phyloP scores from a whole-genome alignment of 768 basidiomycete genomes.

The Ephemerocybe angulata region DNA sequence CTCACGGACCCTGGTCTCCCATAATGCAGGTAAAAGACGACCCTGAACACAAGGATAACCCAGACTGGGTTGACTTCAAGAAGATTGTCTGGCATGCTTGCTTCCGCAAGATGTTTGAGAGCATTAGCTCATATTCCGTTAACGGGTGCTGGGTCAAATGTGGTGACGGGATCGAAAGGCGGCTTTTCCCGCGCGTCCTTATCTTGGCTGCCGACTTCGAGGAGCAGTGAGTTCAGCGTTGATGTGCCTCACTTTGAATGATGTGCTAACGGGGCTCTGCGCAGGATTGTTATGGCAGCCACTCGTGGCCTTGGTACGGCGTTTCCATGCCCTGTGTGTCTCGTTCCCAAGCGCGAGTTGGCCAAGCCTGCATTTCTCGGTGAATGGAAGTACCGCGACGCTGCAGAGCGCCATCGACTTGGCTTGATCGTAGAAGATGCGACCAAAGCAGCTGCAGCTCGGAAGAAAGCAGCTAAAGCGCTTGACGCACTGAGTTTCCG shows the following conservation, averaged over 20 bases:
- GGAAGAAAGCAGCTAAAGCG: constrained; percentile 14
- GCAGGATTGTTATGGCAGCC: constrained; percentile 34
- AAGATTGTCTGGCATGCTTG: constrained; percentile 34
- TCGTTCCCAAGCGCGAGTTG: constrained; percentile 24
- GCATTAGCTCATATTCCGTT: constrained; percentile 16
- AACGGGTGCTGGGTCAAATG: constrained; percentile 11
- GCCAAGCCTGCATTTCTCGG: constrained; percentile 15
- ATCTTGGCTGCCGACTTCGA: constrained; percentile 42
- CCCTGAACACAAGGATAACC: constrained; percentile 23
- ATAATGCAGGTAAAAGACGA: constrained; percentile 27
- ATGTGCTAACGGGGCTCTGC: background rate
- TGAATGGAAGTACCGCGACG: constrained; percentile 12
- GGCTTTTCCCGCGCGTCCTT: constrained; percentile 33
- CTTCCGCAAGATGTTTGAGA: constrained; percentile 25
- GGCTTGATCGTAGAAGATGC: constrained; percentile 9
- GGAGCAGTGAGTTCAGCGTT: constrained; percentile 39
- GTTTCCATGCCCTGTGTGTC: constrained; percentile 35
- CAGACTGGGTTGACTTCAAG: constrained; percentile 31
- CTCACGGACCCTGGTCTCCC: background rate
- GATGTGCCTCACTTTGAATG: background rate
- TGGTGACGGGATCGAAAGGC: constrained; percentile 17
- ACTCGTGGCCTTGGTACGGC: constrained; percentile 24
- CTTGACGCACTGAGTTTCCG: constrained; percentile 21
- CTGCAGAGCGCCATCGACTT: background rate
- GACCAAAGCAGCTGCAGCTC: constrained; percentile 10